A percentile compares a stretch with the other conserved stretches of the same genome.
Evolutionary conservation across 192 early-diverging fungal species (phyloP).

Genomic region (Linnemannia hyalina): DNA sequence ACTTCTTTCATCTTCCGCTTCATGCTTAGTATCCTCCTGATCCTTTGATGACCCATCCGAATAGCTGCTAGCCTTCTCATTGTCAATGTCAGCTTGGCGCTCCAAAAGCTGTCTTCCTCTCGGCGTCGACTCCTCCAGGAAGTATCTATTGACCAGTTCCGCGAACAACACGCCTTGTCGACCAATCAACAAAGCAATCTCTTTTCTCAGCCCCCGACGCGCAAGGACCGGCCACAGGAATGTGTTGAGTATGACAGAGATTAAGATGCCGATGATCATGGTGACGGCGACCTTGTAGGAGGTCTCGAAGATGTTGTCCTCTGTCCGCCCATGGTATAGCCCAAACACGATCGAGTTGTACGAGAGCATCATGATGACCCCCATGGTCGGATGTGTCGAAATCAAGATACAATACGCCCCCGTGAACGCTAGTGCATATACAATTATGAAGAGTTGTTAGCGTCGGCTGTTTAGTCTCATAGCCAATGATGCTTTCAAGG

Average conservation of each 20-base stretch:
- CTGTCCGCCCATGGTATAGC: not conserved
- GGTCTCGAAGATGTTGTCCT: slow-evolving; percentile 2
- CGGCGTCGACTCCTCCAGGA: slow-evolving; percentile 47
- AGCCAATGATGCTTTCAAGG: not conserved
- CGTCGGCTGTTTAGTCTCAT: not conserved
- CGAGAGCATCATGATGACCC: slow-evolving; percentile 25
- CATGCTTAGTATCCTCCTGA: not conserved
- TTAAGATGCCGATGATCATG: slow-evolving; percentile 9
- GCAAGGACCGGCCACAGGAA: slow-evolving; percentile 70
- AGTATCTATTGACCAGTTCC: slow-evolving; percentile 70
- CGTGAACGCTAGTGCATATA: not conserved
- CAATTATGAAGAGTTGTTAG: not conserved
- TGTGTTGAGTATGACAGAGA: slow-evolving; percentile 7
- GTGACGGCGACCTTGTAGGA: slow-evolving; percentile 13
- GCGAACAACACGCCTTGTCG: slow-evolving; percentile 69
- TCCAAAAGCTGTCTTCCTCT: not conserved
- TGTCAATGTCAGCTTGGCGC: not conserved
- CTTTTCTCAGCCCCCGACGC: slow-evolving; percentile 70
- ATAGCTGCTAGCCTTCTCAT: not conserved
- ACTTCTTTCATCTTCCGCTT: slow-evolving; percentile 8
- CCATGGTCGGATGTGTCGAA: slow-evolving; percentile 12
- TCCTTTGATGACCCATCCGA: not conserved
- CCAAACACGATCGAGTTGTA: slow-evolving; percentile 12
- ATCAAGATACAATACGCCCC: slow-evolving; percentile 10
- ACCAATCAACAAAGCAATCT: slow-evolving; percentile 44